Conservation (phyloP, 192 early-diverging fungal species). For the Rhizoclosmatium sp. region DNA sequence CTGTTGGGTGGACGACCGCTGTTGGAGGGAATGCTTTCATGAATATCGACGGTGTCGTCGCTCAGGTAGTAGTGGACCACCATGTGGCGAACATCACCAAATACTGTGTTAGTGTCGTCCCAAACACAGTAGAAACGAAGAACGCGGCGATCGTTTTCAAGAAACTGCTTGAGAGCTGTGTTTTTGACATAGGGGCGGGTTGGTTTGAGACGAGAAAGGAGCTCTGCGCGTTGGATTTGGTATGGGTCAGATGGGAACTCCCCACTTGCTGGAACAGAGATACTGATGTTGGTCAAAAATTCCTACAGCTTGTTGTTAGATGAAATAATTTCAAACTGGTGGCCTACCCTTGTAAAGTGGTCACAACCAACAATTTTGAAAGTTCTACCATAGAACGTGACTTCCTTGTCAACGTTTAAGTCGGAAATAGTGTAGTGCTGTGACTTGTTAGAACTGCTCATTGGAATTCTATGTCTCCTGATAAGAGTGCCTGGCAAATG, state of each 20-base stretch:
- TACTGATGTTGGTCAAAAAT: constrained; percentile 44
- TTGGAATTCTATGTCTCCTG: constrained; percentile 63
- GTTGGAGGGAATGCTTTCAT: constrained; percentile 64
- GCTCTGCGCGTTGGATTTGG: constrained; percentile 51
- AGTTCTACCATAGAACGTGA: constrained; percentile 65
- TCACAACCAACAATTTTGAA: constrained; percentile 71
- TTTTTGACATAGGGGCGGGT: constrained; percentile 54
- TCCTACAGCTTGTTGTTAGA: constrained; percentile 32
- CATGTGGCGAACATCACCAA: constrained; percentile 67
- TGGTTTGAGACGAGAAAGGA: constrained; percentile 53
- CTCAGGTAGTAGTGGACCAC: constrained; percentile 68
- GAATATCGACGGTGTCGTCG: constrained; percentile 68
- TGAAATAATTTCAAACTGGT: neutral
- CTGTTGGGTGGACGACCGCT: constrained; percentile 62
- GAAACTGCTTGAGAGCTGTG: constrained; percentile 63
- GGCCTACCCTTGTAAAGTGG: constrained; percentile 63
- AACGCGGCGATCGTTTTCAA: constrained; percentile 67
- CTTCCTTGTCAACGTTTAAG: constrained; percentile 62
- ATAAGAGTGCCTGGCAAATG: constrained; percentile 60
- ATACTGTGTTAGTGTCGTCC: constrained; percentile 66
- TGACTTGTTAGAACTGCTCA: constrained; percentile 45
- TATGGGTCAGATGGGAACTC: constrained; percentile 62
- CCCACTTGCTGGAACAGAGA: constrained; percentile 47
- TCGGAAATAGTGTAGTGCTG: constrained; percentile 64
- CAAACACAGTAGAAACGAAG: constrained; percentile 71